Base-by-base conservation (phyloP, 495 filamentous ascomycete genomes). In the Penicillium goetzii region DNA sequence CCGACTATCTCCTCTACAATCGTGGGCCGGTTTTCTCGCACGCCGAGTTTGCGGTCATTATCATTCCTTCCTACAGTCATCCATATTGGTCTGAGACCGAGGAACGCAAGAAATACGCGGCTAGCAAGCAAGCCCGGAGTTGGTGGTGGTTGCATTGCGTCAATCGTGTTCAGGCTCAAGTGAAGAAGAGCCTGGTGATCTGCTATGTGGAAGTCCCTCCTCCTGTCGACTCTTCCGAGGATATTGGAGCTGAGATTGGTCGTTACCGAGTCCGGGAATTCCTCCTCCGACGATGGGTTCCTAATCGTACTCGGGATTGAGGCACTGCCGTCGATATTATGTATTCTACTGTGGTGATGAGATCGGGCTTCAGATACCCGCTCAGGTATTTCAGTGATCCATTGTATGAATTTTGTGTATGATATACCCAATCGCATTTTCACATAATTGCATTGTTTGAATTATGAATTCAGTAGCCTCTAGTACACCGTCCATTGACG, bases 111-210 rank as follows among this genome's bases (percentile, higher is more conserved):
- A 78, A 63, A 34, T 80, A 76, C 62, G 80, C 80, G 28, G 75
- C 80, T 56, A 76, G 70, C 59, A 81, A 82, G 62, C 79, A 82
- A 65, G 66, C 76, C 11, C 83, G 78, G 62, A 86, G 85, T 55
- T 98, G 96, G 95, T 90, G 91, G 80, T 97, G 92, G 93, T 75
- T 98, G 59, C 93, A 96, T 79, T 89, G 90, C 43, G 84, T 97
- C 41, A 96, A 96, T 69, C 87, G 95, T 15, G 93, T 98, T n/a
- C 89, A 96, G 62, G 85, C 85, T 9, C 90, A 93, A 66, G 95
- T 96, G 7, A 84, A 87, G 68, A 99, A 99, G 82, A 95, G 85
- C 15, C 69, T 98, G 64, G 88, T 97, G 36, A 69, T 98, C 14
- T 87, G 87, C 60, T 99, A 94, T 73, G 94, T 98, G 2, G 94